These are phyloP conservation scores for Nannochloris sp. DNA, from an alignment of 139 green algal species.

Conservation along the genomic window DNA sequence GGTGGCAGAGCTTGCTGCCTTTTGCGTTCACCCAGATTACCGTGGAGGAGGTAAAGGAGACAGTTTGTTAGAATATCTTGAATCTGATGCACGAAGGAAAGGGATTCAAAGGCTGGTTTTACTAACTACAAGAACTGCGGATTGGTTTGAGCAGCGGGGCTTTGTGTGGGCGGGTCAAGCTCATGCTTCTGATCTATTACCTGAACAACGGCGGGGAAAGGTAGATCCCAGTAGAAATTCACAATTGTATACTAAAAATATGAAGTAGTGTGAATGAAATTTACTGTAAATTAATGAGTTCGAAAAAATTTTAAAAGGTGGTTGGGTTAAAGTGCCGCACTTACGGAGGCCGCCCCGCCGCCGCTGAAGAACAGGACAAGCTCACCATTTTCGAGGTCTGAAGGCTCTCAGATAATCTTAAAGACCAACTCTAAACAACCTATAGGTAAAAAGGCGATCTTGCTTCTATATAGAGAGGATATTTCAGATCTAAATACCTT, in stretches of 20 bases:
- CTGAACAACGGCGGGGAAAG: constrained; percentile 21
- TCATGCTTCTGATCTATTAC: constrained; percentile 20
- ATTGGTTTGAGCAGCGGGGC: constrained; percentile 80
- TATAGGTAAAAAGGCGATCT: too few species aligned
- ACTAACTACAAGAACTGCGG: constrained; percentile 53
- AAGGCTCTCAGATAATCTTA: too few species aligned
- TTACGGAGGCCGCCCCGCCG: too few species aligned
- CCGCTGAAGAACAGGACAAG: too few species aligned
- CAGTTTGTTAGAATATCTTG: constrained; percentile 68
- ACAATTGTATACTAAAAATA: constrained; percentile 73
- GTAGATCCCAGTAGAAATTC: constrained; percentile 72
- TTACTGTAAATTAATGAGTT: too few species aligned
- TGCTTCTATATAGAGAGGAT: too few species aligned
- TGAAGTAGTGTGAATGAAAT: too few species aligned
- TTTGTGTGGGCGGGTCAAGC: constrained; percentile 37
- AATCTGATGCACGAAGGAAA: constrained; percentile 19
- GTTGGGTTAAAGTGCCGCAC: too few species aligned
- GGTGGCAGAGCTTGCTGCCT: constrained; percentile 80
- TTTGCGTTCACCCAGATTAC: constrained; percentile 70
- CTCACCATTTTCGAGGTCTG: too few species aligned
- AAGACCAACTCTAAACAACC: too few species aligned
- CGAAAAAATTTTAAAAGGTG: too few species aligned
- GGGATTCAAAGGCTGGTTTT: constrained; percentile 33
- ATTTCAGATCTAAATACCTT: too few species aligned
- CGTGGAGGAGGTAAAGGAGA: constrained; percentile 81